These are phyloP conservation scores for Rhodotorula sp. DNA, from an alignment of 1,284 basidiomycete genomes.

Conservation along the genomic window DNA sequence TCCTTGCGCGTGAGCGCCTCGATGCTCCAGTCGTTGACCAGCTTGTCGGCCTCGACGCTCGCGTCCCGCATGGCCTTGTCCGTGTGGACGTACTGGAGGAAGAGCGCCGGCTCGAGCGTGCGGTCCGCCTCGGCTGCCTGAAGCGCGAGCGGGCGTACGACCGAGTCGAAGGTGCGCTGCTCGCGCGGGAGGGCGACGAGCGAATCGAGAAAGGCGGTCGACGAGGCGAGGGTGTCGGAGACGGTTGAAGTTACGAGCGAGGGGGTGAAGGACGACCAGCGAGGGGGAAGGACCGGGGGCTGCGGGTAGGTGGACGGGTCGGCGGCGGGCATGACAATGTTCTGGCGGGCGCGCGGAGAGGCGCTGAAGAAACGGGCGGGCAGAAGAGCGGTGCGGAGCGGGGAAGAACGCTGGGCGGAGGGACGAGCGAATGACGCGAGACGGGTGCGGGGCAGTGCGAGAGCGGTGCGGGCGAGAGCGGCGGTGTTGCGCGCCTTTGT, in stretches of 20 bases:
- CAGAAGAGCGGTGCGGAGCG: neutral
- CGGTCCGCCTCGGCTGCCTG: conserved; percentile 62
- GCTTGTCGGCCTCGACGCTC: conserved; percentile 68
- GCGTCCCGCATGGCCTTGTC: conserved; percentile 71
- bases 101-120: conserved; percentile 63
- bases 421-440: neutral
- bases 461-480: neutral
- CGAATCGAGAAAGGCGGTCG: conserved; percentile 62
- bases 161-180: conserved; percentile 55
- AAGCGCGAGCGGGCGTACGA: conserved; percentile 61
- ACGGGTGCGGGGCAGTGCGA: neutral
- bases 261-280: conserved; percentile 57
- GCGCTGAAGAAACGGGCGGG: neutral
- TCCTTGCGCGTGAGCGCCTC: conserved; percentile 75
- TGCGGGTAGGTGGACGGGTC: conserved; percentile 9
- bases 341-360: neutral
- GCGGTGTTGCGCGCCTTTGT: neutral
- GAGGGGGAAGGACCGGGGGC: conserved; percentile 27
- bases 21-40: conserved; percentile 59
- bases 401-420: neutral
- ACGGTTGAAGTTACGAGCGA: conserved; percentile 63
- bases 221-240: conserved; percentile 62
- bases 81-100: conserved; percentile 76
- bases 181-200: conserved; percentile 64
- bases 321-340: conserved; percentile 9